Evolutionary conservation across 2,329 filamentous ascomycete genomes (phyloP).

Genomic region (Aspergillus sergii): DNA sequence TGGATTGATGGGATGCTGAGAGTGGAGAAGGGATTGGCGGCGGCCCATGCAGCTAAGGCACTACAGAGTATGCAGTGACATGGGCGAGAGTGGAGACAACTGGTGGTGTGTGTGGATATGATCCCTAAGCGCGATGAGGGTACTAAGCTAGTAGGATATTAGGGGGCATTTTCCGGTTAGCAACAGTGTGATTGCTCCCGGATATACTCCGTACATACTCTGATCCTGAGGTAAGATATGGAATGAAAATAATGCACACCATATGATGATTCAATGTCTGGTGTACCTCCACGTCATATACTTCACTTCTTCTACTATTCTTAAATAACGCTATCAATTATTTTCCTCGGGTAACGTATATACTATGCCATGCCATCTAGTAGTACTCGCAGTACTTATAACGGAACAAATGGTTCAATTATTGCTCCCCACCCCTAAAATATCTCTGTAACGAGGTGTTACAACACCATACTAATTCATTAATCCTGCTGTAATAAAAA

Average conservation of each 20-base stretch:
- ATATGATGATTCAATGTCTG: not conserved
- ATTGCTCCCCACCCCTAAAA: not conserved
- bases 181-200: slow-evolving; percentile 9
- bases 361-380: not conserved
- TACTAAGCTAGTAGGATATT: slow-evolving; percentile 10
- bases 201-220: not conserved
- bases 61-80: slow-evolving; percentile 25
- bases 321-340: not conserved
- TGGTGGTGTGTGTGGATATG: slow-evolving; percentile 19
- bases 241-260: not conserved
- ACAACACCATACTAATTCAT: not conserved
- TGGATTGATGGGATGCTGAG: slow-evolving; percentile 30
- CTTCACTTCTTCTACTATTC: not conserved
- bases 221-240: not conserved
- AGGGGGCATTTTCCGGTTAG: slow-evolving; percentile 9
- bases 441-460: not conserved
- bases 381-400: not conserved
- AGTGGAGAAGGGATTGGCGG: slow-evolving; percentile 37
- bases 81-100: slow-evolving; percentile 26
- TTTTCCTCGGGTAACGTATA: not conserved
- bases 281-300: not conserved
- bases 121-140: slow-evolving; percentile 16
- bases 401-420: not conserved
- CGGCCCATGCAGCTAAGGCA: slow-evolving; percentile 36
- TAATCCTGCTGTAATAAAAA: not conserved